These are phyloP conservation scores for Luvunga scandens DNA, from an alignment of 345 rosid genomes.

Conservation along the genomic window DNA sequence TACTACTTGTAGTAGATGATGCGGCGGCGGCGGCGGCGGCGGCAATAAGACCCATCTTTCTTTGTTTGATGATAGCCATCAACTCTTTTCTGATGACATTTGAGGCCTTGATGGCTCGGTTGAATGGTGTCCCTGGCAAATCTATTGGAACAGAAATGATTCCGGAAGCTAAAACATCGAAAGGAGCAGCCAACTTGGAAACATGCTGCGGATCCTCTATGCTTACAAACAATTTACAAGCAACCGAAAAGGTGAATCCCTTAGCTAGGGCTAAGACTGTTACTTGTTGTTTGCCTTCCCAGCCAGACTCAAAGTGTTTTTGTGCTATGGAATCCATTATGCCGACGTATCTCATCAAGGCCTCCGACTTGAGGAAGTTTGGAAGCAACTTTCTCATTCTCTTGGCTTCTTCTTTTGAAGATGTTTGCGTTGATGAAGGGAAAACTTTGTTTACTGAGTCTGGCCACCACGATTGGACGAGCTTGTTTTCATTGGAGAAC, in stretches of 20 bases:
- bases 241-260: constrained; percentile 20
- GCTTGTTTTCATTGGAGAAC: constrained; percentile 49
- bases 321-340: constrained; percentile 16
- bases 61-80: constrained; percentile 9
- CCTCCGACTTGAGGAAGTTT: constrained; percentile 19
- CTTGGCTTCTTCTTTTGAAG: constrained; percentile 37
- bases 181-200: constrained; percentile 9
- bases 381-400: constrained; percentile 35
- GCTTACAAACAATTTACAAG: constrained; percentile 18
- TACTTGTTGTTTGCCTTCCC: constrained; percentile 8
- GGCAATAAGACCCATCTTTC: constrained; percentile 19
- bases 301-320: background rate
- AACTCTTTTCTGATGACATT: constrained; percentile 17
- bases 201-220: constrained; percentile 14
- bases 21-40: too few species aligned
- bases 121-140: constrained; percentile 19
- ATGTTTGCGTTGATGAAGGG: constrained; percentile 33
- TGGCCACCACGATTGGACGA: constrained; percentile 51
- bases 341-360: constrained; percentile 19
- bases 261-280: constrained; percentile 8
- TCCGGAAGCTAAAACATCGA: constrained; percentile 14
- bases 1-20: too few species aligned
- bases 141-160: constrained; percentile 14
- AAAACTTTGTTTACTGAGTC: constrained; percentile 47
- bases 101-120: constrained; percentile 6